These are phyloP conservation scores for Rosellinia necatrix DNA, from an alignment of 2,329 filamentous ascomycete genomes.

Conservation along the genomic window DNA sequence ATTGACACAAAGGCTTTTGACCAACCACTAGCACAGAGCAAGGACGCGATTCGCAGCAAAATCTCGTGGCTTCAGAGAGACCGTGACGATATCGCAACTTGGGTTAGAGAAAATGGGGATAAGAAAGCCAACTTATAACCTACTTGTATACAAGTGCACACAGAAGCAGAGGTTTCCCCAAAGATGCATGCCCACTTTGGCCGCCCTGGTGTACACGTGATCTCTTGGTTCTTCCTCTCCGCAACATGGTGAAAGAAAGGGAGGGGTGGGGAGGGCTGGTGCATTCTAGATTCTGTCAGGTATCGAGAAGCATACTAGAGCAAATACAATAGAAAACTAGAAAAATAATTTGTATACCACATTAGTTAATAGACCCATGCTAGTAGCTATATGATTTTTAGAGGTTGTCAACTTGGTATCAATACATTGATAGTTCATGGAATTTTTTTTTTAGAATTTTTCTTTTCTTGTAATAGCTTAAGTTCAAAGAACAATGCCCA, in stretches of 20 bases:
- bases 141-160: neutral
- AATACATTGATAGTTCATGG: too few species aligned
- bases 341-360: neutral
- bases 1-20: conserved; percentile 88
- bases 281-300: conserved; percentile 1
- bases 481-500: too few species aligned
- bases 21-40: conserved; percentile 85
- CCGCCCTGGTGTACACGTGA: neutral
- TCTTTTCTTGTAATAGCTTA: too few species aligned
- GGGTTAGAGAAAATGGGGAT: conserved; percentile 67
- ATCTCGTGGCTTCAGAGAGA: conserved; percentile 80
- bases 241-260: neutral
- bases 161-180: neutral
- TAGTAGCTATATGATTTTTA: neutral
- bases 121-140: conserved; percentile 32
- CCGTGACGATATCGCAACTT: conserved; percentile 70
- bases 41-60: conserved; percentile 85
- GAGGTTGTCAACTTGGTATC: neutral
- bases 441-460: too few species aligned
- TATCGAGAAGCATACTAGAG: neutral
- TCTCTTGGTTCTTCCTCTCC: neutral
- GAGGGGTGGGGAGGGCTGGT: too few species aligned
- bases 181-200: neutral
- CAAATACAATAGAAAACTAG: neutral
- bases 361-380: neutral